phyloP scores from a whole-genome alignment of 345 rosid species.

The Pistacia atlantica region DNA sequence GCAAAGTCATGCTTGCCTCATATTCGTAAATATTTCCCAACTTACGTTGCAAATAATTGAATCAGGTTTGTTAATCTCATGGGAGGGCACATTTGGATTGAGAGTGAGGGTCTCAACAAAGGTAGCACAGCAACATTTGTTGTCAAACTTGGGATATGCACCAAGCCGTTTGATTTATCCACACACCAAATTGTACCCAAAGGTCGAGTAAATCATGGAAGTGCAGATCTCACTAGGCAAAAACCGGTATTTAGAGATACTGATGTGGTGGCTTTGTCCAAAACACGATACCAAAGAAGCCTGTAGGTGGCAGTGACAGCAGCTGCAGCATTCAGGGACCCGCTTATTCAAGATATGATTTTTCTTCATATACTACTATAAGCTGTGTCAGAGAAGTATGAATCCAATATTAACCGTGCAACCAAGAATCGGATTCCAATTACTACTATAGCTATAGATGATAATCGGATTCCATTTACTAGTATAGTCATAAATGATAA shows the following conservation, averaged over 20 bases:
- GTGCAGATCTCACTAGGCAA: conserved; percentile 43
- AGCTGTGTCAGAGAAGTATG: neutral
- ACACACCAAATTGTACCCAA: conserved; percentile 40
- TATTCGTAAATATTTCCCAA: neutral
- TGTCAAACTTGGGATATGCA: conserved; percentile 66
- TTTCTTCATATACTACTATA: neutral
- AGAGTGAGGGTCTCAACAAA: conserved; percentile 80
- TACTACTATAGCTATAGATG: neutral
- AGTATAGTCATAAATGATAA: too few species aligned
- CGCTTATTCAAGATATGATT: neutral
- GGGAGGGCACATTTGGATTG: conserved; percentile 93
- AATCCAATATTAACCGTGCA: neutral
- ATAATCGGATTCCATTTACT: too few species aligned
- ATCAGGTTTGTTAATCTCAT: conserved; percentile 85
- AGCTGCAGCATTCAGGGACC: neutral
- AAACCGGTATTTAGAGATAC: conserved; percentile 30
- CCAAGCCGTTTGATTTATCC: conserved; percentile 37
- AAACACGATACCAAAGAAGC: conserved; percentile 51
- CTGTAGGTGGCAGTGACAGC: conserved; percentile 22
- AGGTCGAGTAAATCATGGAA: conserved; percentile 53
- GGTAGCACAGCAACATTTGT: conserved; percentile 70
- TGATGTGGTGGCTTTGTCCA: conserved; percentile 24
- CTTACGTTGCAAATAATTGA: conserved; percentile 17
- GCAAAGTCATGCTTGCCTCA: neutral
- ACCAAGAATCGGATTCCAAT: neutral